A percentile compares a stretch with the other conserved stretches of the same genome.
phyloP scores from a whole-genome alignment of 148 eudicot species.

The Camellia sinensis region DNA sequence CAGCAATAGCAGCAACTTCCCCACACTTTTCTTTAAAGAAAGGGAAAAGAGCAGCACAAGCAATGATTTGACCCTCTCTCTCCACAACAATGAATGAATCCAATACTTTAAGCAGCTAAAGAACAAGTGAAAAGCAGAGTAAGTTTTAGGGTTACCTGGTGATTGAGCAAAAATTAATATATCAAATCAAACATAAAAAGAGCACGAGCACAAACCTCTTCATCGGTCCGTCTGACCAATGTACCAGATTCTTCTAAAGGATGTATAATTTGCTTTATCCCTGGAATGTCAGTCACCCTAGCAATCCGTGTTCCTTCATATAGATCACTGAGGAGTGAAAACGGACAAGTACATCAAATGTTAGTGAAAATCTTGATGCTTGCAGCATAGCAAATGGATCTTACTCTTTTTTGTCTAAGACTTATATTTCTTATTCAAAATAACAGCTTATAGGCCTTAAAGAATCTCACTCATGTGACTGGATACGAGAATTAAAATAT shows the following conservation, averaged over 20 bases:
- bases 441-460: not conserved
- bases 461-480: no score
- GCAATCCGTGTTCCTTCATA: slow-evolving; percentile 94
- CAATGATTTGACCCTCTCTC: slow-evolving; percentile 93
- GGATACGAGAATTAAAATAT: no score
- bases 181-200: not conserved
- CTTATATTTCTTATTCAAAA: not conserved
- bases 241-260: slow-evolving; percentile 89
- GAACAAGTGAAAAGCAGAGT: slow-evolving; percentile 15
- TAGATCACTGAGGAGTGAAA: slow-evolving; percentile 54
- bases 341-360: not conserved
- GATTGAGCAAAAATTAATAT: not conserved
- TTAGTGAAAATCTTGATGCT: not conserved
- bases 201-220: slow-evolving; percentile 52
- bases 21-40: slow-evolving; percentile 65
- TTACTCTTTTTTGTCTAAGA: not conserved
- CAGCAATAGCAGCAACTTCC: slow-evolving; percentile 87
- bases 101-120: slow-evolving; percentile 57
- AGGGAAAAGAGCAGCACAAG: slow-evolving; percentile 86
- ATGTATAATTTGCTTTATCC: slow-evolving; percentile 58
- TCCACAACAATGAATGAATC: slow-evolving; percentile 72
- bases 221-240: slow-evolving; percentile 69
- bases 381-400: not conserved
- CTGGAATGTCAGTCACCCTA: slow-evolving; percentile 56
- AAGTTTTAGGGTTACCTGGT: not conserved